phyloP scores from a whole-genome alignment of 2,329 filamentous ascomycete species.

The Diplodia scrobiculata region DNA sequence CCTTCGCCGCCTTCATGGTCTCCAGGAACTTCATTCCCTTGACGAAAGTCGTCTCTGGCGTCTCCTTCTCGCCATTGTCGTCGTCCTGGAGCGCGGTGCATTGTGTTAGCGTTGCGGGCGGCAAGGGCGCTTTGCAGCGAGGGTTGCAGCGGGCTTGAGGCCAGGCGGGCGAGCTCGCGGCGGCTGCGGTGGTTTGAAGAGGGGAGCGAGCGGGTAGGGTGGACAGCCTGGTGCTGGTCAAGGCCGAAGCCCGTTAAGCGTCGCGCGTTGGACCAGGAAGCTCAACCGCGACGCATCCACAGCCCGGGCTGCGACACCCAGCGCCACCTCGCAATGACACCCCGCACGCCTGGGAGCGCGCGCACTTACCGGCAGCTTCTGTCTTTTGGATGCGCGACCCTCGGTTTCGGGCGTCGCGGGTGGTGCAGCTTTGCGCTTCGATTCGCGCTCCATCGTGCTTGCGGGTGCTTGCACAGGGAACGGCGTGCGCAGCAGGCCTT shows the following conservation, averaged over 20 bases:
- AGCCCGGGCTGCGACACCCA: slow-evolving; percentile 30
- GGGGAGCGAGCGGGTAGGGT: slow-evolving; percentile 37
- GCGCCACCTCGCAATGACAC: slow-evolving; percentile 22
- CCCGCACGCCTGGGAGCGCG: not conserved
- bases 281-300: slow-evolving; percentile 26
- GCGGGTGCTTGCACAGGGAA: not conserved
- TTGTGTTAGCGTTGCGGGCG: slow-evolving; percentile 24
- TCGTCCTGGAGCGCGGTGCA: slow-evolving; percentile 35
- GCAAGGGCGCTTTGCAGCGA: not conserved
- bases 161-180: slow-evolving; percentile 19
- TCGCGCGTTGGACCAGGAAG: slow-evolving; percentile 29
- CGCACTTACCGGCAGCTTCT: slow-evolving; percentile 60
- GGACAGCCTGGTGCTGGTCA: slow-evolving; percentile 33
- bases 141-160: slow-evolving; percentile 15
- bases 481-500: slow-evolving; percentile 1
- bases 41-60: slow-evolving; percentile 67
- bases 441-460: slow-evolving; percentile 47
- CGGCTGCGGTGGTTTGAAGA: slow-evolving; percentile 35
- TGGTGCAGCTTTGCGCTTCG: slow-evolving; percentile 60
- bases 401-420: slow-evolving; percentile 54
- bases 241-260: slow-evolving; percentile 30
- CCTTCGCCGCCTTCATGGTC: slow-evolving; percentile 72
- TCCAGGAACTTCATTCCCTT: slow-evolving; percentile 74
- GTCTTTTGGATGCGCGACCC: slow-evolving; percentile 60
- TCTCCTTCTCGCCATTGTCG: slow-evolving; percentile 52